Evolutionary conservation across 768 basidiomycete species (phyloP).

Genomic region (Termitomyces sp.): DNA sequence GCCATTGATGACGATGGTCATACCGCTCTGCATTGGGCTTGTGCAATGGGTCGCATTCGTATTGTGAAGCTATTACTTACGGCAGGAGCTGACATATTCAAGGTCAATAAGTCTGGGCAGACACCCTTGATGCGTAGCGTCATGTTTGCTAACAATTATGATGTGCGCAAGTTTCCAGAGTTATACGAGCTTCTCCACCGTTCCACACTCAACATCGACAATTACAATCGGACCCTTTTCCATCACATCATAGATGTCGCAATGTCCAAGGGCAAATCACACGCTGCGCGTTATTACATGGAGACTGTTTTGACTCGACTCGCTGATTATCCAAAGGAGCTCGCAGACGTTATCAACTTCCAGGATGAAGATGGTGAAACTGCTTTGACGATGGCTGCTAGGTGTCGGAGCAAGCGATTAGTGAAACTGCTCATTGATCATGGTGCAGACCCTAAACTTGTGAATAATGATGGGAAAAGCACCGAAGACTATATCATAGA

Average conservation of each 20-base stretch:
- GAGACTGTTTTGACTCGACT: slow-evolving; percentile 88
- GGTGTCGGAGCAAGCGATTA: slow-evolving; percentile 91
- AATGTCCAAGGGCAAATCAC: slow-evolving; percentile 95
- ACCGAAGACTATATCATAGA: slow-evolving; percentile 99
- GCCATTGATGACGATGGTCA: slow-evolving; percentile 98
- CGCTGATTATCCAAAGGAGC: slow-evolving; percentile 89
- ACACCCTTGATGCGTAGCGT: slow-evolving; percentile 98
- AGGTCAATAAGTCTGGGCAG: slow-evolving; percentile 94
- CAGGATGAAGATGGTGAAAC: slow-evolving; percentile 99
- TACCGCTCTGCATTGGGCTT: slow-evolving; percentile 96
- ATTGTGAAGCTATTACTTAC: slow-evolving; percentile 92
- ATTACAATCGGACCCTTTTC: slow-evolving; percentile 94
- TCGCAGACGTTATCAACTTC: slow-evolving; percentile 98
- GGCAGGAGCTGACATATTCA: slow-evolving; percentile 94
- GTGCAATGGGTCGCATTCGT: slow-evolving; percentile 96
- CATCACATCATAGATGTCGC: slow-evolving; percentile 98
- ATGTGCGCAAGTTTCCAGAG: slow-evolving; percentile 97
- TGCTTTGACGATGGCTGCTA: slow-evolving; percentile 91
- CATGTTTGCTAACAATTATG: slow-evolving; percentile 99
- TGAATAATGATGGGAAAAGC: slow-evolving; percentile 92
- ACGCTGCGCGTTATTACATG: slow-evolving; percentile 98
- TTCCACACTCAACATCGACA: slow-evolving; percentile 98
- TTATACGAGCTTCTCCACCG: slow-evolving; percentile 94
- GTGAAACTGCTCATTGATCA: slow-evolving; percentile 95
- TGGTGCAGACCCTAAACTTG: slow-evolving; percentile 92